Conservation (phyloP, 75 land plant genomes). For the Gnetum montanum region DNA sequence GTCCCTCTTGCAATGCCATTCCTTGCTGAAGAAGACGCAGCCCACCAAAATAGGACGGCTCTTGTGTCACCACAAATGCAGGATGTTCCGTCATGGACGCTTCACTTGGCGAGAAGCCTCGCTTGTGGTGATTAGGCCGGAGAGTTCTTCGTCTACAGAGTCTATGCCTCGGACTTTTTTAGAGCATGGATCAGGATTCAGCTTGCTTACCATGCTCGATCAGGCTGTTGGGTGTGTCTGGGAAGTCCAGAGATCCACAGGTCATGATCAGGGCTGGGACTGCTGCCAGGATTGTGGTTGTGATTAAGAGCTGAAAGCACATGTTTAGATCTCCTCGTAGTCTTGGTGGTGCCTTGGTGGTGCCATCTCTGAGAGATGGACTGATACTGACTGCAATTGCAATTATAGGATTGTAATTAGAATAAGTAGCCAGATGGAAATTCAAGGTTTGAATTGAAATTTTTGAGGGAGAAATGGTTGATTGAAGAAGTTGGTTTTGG, state of each 20-base stretch:
- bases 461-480: no score
- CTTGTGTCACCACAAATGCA: slow-evolving; percentile 34
- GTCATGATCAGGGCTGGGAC: slow-evolving; percentile 66
- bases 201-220: slow-evolving; percentile 48
- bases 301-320: slow-evolving; percentile 46
- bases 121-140: slow-evolving; percentile 53
- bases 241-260: slow-evolving; percentile 43
- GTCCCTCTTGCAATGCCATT: no score
- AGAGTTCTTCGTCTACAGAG: slow-evolving; percentile 32
- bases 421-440: no score
- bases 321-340: no score
- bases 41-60: slow-evolving; percentile 50
- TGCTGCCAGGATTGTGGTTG: slow-evolving; percentile 38
- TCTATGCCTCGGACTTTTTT: slow-evolving; percentile 53
- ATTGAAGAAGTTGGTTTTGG: no score
- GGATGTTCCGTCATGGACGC: slow-evolving; percentile 53
- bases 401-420: no score
- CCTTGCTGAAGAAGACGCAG: no score
- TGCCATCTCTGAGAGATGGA: no score
- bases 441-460: no score
- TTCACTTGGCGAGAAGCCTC: slow-evolving; percentile 35
- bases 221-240: slow-evolving; percentile 80
- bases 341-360: slow-evolving; percentile 50
- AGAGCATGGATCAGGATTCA: slow-evolving; percentile 23
- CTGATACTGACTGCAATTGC: no score